Percentiles rank a stretch among this genome's conserved stretches.
Evolutionary conservation across 805 yeast genomes (phyloP).

Genomic region (Ogataea henricii): DNA sequence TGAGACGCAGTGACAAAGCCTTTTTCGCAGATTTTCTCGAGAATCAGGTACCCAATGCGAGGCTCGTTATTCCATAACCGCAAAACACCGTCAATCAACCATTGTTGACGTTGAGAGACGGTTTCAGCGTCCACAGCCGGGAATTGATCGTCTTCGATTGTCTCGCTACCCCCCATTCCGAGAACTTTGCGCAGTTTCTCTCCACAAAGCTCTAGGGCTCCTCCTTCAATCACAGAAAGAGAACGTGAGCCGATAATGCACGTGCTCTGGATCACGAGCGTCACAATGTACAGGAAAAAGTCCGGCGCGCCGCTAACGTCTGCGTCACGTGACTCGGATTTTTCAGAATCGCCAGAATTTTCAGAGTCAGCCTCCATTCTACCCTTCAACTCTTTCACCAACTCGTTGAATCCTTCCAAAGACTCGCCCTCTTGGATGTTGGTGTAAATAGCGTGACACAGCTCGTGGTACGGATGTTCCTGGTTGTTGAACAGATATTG

Average conservation of each 20-base stretch:
- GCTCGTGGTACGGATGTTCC: slow-evolving; percentile 36
- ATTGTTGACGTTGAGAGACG: slow-evolving; percentile 36
- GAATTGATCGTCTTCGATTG: slow-evolving; percentile 25
- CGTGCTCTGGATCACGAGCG: slow-evolving; percentile 66
- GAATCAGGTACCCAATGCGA: slow-evolving; percentile 61
- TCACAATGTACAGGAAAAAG: slow-evolving; percentile 48
- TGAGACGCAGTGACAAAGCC: slow-evolving; percentile 44
- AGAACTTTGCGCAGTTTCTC: slow-evolving; percentile 30
- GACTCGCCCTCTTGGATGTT: slow-evolving; percentile 35
- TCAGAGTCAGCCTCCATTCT: slow-evolving; percentile 11
- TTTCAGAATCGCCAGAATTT: slow-evolving; percentile 15
- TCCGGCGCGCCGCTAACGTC: slow-evolving; percentile 17
- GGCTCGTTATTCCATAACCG: slow-evolving; percentile 68
- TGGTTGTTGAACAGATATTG: slow-evolving; percentile 38
- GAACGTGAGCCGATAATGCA: slow-evolving; percentile 89
- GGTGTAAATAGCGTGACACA: slow-evolving; percentile 36
- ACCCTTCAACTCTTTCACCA: slow-evolving; percentile 25
- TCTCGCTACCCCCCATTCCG: slow-evolving; percentile 24
- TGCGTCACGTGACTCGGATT: no score
- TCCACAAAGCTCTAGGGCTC: slow-evolving; percentile 37
- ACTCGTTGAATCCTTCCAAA: slow-evolving; percentile 31
- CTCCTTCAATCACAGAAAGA: slow-evolving; percentile 69
- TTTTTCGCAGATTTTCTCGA: slow-evolving; percentile 51
- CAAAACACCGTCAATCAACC: slow-evolving; percentile 58
- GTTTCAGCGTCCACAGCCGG: slow-evolving; percentile 29